Evolutionary conservation across 495 filamentous ascomycete species (phyloP).

Genomic region (Astrothelium macrocarpum): DNA sequence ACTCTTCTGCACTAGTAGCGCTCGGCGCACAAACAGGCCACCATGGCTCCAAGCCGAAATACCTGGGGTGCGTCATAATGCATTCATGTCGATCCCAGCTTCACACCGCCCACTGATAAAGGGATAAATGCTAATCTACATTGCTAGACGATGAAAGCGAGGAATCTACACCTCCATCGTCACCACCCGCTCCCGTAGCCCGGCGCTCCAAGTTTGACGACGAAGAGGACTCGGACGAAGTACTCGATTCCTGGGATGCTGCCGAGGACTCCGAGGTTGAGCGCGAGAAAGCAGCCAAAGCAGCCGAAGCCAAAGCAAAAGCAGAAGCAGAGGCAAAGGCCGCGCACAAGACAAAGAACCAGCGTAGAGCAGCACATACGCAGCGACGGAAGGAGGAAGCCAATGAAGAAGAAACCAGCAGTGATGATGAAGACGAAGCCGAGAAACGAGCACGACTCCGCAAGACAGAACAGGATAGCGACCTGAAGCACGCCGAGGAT

Average conservation of each 20-base stretch:
- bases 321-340: constrained; percentile 85
- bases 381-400: constrained; percentile 42
- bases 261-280: constrained; percentile 96
- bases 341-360: constrained; percentile 78
- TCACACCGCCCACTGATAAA: neutral
- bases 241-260: constrained; percentile 94
- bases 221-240: constrained; percentile 83
- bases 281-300: constrained; percentile 85
- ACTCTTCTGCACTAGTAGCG: neutral
- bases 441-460: constrained; percentile 62
- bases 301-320: constrained; percentile 76
- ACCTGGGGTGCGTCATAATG: constrained; percentile 6
- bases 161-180: constrained; percentile 48
- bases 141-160: constrained; percentile 60
- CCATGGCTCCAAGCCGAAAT: constrained; percentile 6
- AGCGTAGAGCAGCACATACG: constrained; percentile 49
- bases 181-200: constrained; percentile 48
- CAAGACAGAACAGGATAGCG: constrained; percentile 72
- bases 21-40: constrained; percentile 4
- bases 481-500: constrained; percentile 85
- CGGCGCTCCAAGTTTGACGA: constrained; percentile 75
- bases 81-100: neutral
- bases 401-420: constrained; percentile 45
- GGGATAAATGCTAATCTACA: neutral
- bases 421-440: constrained; percentile 60